A percentile compares a stretch with the other conserved stretches of the same genome.
Evolutionary conservation across 805 yeast genomes (phyloP).

Genomic region (Candida germanica): DNA sequence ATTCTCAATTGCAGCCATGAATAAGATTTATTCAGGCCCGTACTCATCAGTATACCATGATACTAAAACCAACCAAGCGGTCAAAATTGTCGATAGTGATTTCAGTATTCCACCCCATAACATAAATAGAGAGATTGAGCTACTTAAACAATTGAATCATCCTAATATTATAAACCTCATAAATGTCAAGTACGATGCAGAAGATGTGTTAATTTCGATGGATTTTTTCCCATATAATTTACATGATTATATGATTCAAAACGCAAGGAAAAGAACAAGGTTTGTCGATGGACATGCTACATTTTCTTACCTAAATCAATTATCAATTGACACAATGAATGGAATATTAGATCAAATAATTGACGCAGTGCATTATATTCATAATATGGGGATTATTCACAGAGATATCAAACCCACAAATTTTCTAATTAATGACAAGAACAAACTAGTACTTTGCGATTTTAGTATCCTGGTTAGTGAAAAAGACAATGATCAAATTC

Average conservation of each 20-base stretch:
- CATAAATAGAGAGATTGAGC: slow-evolving; percentile 26
- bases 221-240: slow-evolving; percentile 28
- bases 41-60: slow-evolving; percentile 30
- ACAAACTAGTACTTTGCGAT: slow-evolving; percentile 49
- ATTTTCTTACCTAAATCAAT: slow-evolving; percentile 15
- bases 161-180: slow-evolving; percentile 18
- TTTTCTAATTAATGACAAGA: slow-evolving; percentile 24
- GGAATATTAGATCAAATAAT: slow-evolving; percentile 18
- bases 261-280: slow-evolving; percentile 18
- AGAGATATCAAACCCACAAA: slow-evolving; percentile 42
- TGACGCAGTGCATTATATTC: slow-evolving; percentile 27
- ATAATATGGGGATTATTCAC: slow-evolving; percentile 34
- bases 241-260: slow-evolving; percentile 19
- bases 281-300: slow-evolving; percentile 15
- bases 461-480: slow-evolving; percentile 48
- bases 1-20: no score
- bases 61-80: slow-evolving; percentile 20
- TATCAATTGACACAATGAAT: slow-evolving; percentile 12
- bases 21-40: slow-evolving; percentile 31
- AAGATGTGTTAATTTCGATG: slow-evolving; percentile 35
- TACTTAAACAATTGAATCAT: slow-evolving; percentile 20
- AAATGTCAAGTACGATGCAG: slow-evolving; percentile 21
- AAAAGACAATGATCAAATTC: slow-evolving; percentile 28
- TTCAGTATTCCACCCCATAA: slow-evolving; percentile 35
- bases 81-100: slow-evolving; percentile 40